phyloP scores from a whole-genome alignment of 176 grass and related monocot genomes.

The Musa acuminata region DNA sequence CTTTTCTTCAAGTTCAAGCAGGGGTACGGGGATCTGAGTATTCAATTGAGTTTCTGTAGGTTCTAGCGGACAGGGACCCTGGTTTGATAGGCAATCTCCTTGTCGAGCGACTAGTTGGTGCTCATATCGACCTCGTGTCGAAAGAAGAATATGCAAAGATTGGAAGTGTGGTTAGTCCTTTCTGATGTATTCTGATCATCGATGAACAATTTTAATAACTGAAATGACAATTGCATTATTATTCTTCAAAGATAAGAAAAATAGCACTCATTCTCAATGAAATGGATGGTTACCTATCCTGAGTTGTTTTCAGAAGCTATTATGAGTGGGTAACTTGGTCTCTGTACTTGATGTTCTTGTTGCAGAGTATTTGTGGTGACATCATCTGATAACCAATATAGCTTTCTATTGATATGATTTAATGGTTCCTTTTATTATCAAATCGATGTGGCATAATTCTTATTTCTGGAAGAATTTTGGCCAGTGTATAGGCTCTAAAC shows the following conservation, averaged over 20 bases:
- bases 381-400: too few relatives aligned
- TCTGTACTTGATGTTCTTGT: neutral
- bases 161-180: constrained; percentile 64
- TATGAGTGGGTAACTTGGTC: neutral
- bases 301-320: neutral
- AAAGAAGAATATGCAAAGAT: constrained; percentile 91
- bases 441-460: too few relatives aligned
- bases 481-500: too few relatives aligned
- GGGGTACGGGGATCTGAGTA: constrained; percentile 1
- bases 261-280: neutral
- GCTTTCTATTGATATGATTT: too few relatives aligned
- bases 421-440: too few relatives aligned
- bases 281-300: neutral
- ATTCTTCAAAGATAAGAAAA: too few relatives aligned
- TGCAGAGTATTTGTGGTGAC: neutral
- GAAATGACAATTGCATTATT: too few relatives aligned
- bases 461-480: too few relatives aligned
- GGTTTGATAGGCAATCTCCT: constrained; percentile 93
- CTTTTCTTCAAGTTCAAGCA: neutral
- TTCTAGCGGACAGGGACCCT: constrained; percentile 71
- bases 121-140: constrained; percentile 85
- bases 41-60: constrained; percentile 38
- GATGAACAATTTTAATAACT: too few relatives aligned
- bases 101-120: constrained; percentile 73
- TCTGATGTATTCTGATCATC: neutral